These are phyloP conservation scores for Beauveria rudraprayagi DNA, from an alignment of 2,329 filamentous ascomycete species.

Conservation along the genomic window DNA sequence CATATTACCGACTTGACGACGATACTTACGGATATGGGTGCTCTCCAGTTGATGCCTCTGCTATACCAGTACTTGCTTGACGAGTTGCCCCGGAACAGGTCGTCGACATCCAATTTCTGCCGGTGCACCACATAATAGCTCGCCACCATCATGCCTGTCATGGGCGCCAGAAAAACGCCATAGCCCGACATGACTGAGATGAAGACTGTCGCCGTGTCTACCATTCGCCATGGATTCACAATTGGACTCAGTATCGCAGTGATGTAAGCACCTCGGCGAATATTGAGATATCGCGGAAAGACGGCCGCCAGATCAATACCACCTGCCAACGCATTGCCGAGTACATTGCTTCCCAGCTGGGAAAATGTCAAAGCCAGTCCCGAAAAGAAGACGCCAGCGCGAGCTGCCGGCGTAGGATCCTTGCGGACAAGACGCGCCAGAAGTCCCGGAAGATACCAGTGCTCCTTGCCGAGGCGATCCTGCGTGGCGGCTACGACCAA, in stretches of 20 bases:
- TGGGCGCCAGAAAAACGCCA: conserved; percentile 30
- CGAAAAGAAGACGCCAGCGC: conserved; percentile 31
- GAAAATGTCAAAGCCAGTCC: conserved; percentile 28
- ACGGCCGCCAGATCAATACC: conserved; percentile 32
- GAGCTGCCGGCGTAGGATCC: conserved; percentile 24
- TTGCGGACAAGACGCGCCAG: conserved; percentile 24
- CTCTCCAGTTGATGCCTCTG: conserved; percentile 32
- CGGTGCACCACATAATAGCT: conserved; percentile 26
- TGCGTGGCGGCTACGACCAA: conserved; percentile 33
- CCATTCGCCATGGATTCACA: conserved; percentile 31
- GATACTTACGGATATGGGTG: conserved; percentile 28
- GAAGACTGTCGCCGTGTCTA: conserved; percentile 29
- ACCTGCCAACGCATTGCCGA: conserved; percentile 29
- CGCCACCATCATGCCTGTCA: conserved; percentile 32
- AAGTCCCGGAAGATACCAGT: conserved; percentile 32
- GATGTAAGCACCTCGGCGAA: conserved; percentile 30
- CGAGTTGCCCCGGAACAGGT: conserved; percentile 24
- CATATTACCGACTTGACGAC: background rate
- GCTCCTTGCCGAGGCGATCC: conserved; percentile 25
- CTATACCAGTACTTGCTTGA: conserved; percentile 33
- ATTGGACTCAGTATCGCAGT: conserved; percentile 27
- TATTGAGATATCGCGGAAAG: conserved; percentile 30
- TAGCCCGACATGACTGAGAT: conserved; percentile 29
- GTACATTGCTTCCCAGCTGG: conserved; percentile 30
- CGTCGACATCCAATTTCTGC: conserved; percentile 28